Percentiles rank a stretch among this genome's conserved stretches.
phyloP scores from a whole-genome alignment of 2,329 filamentous ascomycete species.

The Stachybotrys echinatus region DNA sequence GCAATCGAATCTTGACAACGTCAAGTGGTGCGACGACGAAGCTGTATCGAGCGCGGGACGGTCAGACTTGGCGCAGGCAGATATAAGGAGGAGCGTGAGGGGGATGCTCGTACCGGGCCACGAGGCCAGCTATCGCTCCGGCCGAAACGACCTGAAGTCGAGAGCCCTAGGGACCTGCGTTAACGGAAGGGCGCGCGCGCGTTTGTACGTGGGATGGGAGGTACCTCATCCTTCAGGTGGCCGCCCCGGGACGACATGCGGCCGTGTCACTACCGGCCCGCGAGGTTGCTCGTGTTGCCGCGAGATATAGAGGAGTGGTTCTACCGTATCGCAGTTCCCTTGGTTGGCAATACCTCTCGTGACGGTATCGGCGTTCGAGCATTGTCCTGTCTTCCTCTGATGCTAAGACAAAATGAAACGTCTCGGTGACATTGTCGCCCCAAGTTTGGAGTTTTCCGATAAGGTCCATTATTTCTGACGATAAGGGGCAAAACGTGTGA shows the following conservation, averaged over 20 bases:
- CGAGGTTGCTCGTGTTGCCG: no score
- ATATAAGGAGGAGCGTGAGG: not conserved
- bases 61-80: slow-evolving; percentile 8
- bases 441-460: no score
- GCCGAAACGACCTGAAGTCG: slow-evolving; percentile 51
- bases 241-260: slow-evolving; percentile 30
- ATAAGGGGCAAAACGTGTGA: no score
- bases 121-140: slow-evolving; percentile 67
- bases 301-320: no score
- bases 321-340: no score
- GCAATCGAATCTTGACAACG: slow-evolving; percentile 95
- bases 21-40: slow-evolving; percentile 95
- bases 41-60: slow-evolving; percentile 33
- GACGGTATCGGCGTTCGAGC: no score
- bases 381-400: no score
- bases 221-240: slow-evolving; percentile 56
- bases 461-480: no score
- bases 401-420: no score
- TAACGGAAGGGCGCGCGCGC: not conserved
- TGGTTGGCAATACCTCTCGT: no score
- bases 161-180: slow-evolving; percentile 38
- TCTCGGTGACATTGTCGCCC: no score
- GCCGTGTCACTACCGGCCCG: slow-evolving; percentile 13
- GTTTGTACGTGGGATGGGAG: slow-evolving; percentile 3
- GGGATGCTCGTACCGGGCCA: slow-evolving; percentile 65